Evolutionary conservation across 352 stramenopile species (phyloP).

Genomic region (Globisporangium cylindrosporum): DNA sequence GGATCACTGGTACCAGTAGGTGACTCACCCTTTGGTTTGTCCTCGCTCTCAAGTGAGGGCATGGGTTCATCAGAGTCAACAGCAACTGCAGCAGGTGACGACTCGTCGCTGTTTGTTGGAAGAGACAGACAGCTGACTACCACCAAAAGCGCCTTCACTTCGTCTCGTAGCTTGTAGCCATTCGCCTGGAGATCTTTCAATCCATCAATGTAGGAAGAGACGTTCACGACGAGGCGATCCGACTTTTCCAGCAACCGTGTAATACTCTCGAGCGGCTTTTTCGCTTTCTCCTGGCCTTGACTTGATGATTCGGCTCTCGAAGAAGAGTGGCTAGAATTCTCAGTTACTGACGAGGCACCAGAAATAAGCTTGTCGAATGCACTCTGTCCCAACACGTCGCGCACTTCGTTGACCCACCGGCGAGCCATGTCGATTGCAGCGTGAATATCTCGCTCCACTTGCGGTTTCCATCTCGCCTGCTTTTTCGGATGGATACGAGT

Average conservation of each 20-base stretch:
- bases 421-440: conserved; percentile 59
- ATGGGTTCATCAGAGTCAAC: conserved; percentile 11
- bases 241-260: conserved; percentile 68
- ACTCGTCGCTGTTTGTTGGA: conserved; percentile 13
- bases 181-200: conserved; percentile 56
- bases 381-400: conserved; percentile 54
- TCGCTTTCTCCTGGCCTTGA: conserved; percentile 32
- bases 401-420: conserved; percentile 75
- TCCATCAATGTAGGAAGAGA: conserved; percentile 56
- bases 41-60: background rate
- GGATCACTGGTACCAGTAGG: background rate
- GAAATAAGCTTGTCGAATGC: conserved; percentile 69
- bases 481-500: conserved; percentile 71
- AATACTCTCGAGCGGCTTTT: conserved; percentile 68
- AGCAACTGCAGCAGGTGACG: conserved; percentile 6
- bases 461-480: conserved; percentile 79
- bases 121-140: conserved; percentile 43
- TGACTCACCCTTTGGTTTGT: background rate
- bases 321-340: conserved; percentile 9
- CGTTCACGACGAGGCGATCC: conserved; percentile 55
- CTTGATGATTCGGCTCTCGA: conserved; percentile 5
- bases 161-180: conserved; percentile 41
- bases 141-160: conserved; percentile 51
- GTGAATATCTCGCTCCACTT: conserved; percentile 79
- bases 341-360: conserved; percentile 18